Conservation (phyloP, 768 basidiomycete genomes). For the Hypsizygus marmoreus region DNA sequence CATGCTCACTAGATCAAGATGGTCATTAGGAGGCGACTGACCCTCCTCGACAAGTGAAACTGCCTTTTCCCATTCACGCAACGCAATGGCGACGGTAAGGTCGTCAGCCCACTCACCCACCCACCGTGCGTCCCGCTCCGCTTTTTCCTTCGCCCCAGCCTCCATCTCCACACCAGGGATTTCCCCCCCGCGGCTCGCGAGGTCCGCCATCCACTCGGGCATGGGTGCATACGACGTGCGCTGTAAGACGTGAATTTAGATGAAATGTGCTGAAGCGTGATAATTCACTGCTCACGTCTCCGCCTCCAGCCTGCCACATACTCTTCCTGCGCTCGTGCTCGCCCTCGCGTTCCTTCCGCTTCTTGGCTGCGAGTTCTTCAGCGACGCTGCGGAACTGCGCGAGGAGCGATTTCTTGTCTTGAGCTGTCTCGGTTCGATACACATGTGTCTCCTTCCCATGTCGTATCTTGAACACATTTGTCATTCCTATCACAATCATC, state of each 20-base stretch:
- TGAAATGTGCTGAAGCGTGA: background rate
- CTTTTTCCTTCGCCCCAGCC: constrained; percentile 65
- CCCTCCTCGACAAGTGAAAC: constrained; percentile 86
- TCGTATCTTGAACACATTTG: constrained; percentile 96
- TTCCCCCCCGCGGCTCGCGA: constrained; percentile 58
- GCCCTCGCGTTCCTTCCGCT: constrained; percentile 90
- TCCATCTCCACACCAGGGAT: constrained; percentile 38
- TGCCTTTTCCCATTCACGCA: constrained; percentile 87
- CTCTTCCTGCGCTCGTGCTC: constrained; percentile 88
- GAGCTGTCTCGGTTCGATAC: constrained; percentile 77
- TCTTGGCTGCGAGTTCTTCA: constrained; percentile 86
- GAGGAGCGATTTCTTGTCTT: constrained; percentile 87
- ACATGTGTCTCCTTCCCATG: constrained; percentile 94
- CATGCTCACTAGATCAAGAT: too few species aligned
- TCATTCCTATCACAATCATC: constrained; percentile 54
- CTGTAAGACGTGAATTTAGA: constrained; percentile 6
- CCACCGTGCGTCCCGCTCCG: constrained; percentile 83
- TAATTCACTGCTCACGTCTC: constrained; percentile 29
- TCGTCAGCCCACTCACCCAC: constrained; percentile 91
- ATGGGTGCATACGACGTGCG: constrained; percentile 49
- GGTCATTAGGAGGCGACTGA: too few species aligned
- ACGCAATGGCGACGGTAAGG: constrained; percentile 85
- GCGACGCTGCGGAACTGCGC: constrained; percentile 88
- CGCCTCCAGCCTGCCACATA: constrained; percentile 58
- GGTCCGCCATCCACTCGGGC: constrained; percentile 78